These are phyloP conservation scores for Pseudocercospora eumusae DNA, from an alignment of 2,329 filamentous ascomycete genomes.

Conservation along the genomic window DNA sequence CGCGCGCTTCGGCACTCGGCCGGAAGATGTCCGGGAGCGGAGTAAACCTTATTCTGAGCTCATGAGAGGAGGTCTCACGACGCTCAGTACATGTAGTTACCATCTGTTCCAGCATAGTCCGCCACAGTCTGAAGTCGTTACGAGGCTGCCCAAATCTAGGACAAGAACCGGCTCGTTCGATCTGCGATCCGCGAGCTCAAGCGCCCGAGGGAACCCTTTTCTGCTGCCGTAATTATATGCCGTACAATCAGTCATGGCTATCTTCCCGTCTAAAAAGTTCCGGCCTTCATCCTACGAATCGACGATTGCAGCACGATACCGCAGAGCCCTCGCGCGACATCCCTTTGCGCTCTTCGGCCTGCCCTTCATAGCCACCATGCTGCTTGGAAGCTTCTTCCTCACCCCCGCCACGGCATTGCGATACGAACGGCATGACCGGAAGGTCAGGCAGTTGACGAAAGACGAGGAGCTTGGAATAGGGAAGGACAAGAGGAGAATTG, in stretches of 20 bases:
- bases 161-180: neutral
- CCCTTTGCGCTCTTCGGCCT: conserved; percentile 93
- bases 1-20: neutral
- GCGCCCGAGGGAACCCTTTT: neutral
- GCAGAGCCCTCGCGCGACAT: conserved; percentile 69
- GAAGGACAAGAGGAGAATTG: conserved; percentile 68
- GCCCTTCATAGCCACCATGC: conserved; percentile 85
- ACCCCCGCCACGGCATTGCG: conserved; percentile 91
- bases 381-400: conserved; percentile 89
- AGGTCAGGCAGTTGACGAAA: conserved; percentile 78
- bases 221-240: neutral
- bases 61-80: neutral
- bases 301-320: conserved; percentile 74
- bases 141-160: neutral
- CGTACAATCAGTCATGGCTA: conserved; percentile 33
- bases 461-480: conserved; percentile 85
- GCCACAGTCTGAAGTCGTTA: neutral
- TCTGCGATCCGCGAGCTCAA: neutral
- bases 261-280: conserved; percentile 53
- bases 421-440: conserved; percentile 90
- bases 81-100: neutral
- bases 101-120: neutral
- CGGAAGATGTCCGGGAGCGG: neutral
- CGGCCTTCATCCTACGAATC: conserved; percentile 65
- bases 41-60: neutral